phyloP scores from a whole-genome alignment of 192 early-diverging fungal species.

The Coemansia sp. region DNA sequence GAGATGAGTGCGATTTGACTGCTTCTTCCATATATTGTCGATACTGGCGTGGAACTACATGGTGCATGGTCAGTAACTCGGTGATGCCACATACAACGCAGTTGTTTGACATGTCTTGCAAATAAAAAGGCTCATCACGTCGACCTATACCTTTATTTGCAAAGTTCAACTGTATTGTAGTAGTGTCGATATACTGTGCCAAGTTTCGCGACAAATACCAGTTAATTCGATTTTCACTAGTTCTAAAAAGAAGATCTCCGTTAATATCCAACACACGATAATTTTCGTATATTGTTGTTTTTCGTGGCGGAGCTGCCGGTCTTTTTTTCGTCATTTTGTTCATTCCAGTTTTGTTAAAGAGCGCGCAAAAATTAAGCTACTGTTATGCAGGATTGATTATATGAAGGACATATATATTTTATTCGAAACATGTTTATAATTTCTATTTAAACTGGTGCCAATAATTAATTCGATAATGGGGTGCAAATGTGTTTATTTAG shows the following conservation, averaged over 20 bases:
- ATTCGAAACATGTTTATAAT: no score
- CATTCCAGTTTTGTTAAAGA: neutral
- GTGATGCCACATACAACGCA: conserved; percentile 31
- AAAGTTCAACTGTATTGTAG: conserved; percentile 53
- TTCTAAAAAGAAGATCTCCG: conserved; percentile 41
- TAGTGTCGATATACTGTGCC: conserved; percentile 26
- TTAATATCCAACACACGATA: conserved; percentile 38
- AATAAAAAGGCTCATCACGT: conserved; percentile 37
- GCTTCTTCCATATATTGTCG: conserved; percentile 35
- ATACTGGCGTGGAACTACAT: conserved; percentile 48
- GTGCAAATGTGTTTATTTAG: neutral
- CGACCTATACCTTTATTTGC: conserved; percentile 43
- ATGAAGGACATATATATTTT: neutral
- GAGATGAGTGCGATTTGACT: conserved; percentile 46
- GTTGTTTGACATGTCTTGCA: conserved; percentile 50
- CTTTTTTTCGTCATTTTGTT: neutral
- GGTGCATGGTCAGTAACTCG: conserved; percentile 37
- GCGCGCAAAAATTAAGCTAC: neutral
- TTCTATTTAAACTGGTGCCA: neutral
- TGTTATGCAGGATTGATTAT: neutral
- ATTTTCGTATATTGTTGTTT: conserved; percentile 45
- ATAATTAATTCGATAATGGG: neutral
- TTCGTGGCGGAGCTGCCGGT: conserved; percentile 16
- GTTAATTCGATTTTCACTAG: conserved; percentile 23
- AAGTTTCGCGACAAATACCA: conserved; percentile 47